Percentiles rank a stretch among this genome's conserved stretches.
Conservation (phyloP, 2,329 filamentous ascomycete species). For the Aureobasidium sp. region DNA sequence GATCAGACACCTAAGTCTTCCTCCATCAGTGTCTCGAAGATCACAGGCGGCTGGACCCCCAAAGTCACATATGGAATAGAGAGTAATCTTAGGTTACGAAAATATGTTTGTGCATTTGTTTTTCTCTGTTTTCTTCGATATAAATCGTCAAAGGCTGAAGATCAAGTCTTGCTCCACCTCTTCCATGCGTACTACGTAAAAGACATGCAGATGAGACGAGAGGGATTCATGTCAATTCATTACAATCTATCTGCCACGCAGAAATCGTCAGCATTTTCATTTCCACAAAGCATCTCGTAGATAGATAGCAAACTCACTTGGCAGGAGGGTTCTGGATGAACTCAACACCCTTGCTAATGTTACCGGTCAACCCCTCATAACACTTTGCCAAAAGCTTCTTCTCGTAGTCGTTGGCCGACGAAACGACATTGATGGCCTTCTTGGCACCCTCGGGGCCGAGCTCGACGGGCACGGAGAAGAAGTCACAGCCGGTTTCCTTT, state of each 20-base stretch:
- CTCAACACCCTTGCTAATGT: constrained; percentile 87
- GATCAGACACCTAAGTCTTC: no score
- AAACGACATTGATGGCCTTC: constrained; percentile 75
- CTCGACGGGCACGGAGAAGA: constrained; percentile 93
- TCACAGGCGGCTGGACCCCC: no score
- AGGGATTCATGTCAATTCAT: background rate
- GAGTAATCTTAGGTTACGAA: no score
- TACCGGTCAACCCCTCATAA: constrained; percentile 73
- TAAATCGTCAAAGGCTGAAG: no score
- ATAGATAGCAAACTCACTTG: constrained; percentile 54
- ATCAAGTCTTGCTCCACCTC: no score
- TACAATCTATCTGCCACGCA: constrained; percentile 6
- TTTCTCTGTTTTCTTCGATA: no score
- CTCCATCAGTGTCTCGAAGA: no score
- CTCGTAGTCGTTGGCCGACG: constrained; percentile 73
- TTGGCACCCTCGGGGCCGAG: constrained; percentile 80
- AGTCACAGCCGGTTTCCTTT: constrained; percentile 76
- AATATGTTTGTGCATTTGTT: no score
- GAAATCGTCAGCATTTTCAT: background rate
- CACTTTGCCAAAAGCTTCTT: constrained; percentile 73
- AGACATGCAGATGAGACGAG: no score
- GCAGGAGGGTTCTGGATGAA: constrained; percentile 82
- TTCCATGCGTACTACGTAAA: no score
- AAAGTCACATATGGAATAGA: no score
- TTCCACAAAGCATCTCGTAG: no score